Conservation (phyloP, 306 rosid genomes). For the Cucurbita pepo region DNA sequence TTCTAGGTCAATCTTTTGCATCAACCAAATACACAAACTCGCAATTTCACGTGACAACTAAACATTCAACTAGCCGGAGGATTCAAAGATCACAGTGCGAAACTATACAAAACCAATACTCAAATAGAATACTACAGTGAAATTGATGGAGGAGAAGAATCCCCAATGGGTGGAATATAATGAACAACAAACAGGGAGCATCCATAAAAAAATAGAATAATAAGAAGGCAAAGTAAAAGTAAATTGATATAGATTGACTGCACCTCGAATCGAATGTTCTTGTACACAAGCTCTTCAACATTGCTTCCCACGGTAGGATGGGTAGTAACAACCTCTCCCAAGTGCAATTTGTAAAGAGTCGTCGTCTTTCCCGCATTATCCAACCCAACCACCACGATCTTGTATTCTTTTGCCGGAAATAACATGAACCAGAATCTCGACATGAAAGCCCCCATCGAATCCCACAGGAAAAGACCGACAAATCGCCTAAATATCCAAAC, state of each 20-base stretch:
- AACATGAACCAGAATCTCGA: conserved; percentile 87
- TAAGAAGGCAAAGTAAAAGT: background rate
- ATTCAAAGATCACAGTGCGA: background rate
- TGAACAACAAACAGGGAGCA: background rate
- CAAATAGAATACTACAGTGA: background rate
- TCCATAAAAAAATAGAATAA: background rate
- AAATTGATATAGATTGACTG: background rate
- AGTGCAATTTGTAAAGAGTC: conserved; percentile 85
- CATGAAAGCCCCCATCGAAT: conserved; percentile 62
- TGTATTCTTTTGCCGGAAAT: conserved; percentile 84
- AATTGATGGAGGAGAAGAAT: background rate
- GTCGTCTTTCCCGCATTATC: conserved; percentile 97
- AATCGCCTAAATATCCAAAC: conserved; percentile 14
- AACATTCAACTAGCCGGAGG: background rate
- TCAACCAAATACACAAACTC: background rate
- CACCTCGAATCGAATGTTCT: conserved; percentile 93
- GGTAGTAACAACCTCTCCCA: conserved; percentile 96
- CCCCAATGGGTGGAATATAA: background rate
- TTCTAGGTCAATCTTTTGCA: background rate
- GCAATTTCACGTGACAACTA: background rate
- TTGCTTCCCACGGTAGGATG: conserved; percentile 97
- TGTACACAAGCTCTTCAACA: conserved; percentile 91
- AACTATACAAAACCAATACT: background rate
- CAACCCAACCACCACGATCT: conserved; percentile 87
- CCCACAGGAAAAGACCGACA: background rate